Conservation (phyloP, 2,329 filamentous ascomycete genomes). For the Calonectria pseudoreteaudii region DNA sequence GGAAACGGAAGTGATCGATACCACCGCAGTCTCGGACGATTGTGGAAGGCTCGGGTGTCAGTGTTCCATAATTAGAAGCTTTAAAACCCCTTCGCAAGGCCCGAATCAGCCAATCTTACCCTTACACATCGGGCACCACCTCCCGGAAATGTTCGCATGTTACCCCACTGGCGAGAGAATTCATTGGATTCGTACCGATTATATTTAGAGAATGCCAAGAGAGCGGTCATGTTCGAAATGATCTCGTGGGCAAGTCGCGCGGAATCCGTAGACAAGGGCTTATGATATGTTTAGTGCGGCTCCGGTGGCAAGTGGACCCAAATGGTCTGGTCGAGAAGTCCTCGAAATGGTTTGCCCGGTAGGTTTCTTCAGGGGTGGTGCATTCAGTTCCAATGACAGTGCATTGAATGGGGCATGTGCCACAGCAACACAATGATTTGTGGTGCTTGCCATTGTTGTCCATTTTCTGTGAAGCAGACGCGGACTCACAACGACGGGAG, state of each 20-base stretch:
- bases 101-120: neutral
- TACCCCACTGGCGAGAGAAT: neutral
- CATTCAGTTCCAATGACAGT: neutral
- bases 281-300: neutral
- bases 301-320: neutral
- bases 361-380: neutral
- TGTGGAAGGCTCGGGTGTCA: neutral
- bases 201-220: constrained; percentile 1
- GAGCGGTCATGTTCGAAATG: neutral
- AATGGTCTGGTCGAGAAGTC: too few relatives aligned
- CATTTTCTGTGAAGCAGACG: too few relatives aligned
- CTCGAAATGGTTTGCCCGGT: neutral
- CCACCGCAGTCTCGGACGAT: neutral
- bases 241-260: neutral
- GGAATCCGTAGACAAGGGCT: neutral
- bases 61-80: neutral
- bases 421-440: neutral
- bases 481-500: neutral
- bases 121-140: neutral
- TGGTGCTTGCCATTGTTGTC: neutral
- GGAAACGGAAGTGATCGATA: neutral
- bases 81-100: neutral
- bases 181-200: neutral
- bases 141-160: neutral
- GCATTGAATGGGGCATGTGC: neutral